A percentile compares a stretch with the other conserved stretches of the same genome.
Conservation (phyloP, 805 yeast species). For the Metschnikowia proteae region DNA sequence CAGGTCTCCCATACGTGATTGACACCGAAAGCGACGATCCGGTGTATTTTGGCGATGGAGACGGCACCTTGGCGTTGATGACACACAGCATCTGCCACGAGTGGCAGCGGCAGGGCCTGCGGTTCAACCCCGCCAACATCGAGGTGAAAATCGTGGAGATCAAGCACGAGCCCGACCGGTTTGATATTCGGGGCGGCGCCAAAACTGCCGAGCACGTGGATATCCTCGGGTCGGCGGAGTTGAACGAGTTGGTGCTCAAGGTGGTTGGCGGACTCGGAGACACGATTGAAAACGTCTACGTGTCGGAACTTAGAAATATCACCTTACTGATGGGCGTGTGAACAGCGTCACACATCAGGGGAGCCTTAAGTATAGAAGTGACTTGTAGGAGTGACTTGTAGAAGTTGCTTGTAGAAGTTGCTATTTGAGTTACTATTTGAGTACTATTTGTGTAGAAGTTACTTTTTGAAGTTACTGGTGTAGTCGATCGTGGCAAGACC, state of each 20-base stretch:
- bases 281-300: conserved; percentile 53
- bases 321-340: conserved; percentile 51
- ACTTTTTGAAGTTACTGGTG: too few species aligned
- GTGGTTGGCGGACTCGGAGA: conserved; percentile 83
- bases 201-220: conserved; percentile 98
- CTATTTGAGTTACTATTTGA: too few species aligned
- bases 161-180: conserved; percentile 87
- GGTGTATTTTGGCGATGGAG: conserved; percentile 86
- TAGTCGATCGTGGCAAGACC: too few species aligned
- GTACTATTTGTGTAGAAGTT: too few species aligned
- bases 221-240: conserved; percentile 86
- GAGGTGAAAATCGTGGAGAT: conserved; percentile 83
- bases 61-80: conserved; percentile 86
- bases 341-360: not conserved
- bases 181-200: conserved; percentile 95
- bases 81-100: conserved; percentile 90
- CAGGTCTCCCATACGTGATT: conserved; percentile 63
- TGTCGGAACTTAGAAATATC: conserved; percentile 61
- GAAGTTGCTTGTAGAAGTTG: too few species aligned
- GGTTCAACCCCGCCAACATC: conserved; percentile 75
- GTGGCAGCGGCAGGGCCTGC: conserved; percentile 66
- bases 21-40: conserved; percentile 60
- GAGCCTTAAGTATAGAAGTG: too few species aligned
- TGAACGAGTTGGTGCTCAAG: conserved; percentile 78
- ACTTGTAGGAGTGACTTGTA: too few species aligned